Evolutionary conservation across 1,284 basidiomycete genomes (phyloP).

Genomic region (Neolentinus lepideus): DNA sequence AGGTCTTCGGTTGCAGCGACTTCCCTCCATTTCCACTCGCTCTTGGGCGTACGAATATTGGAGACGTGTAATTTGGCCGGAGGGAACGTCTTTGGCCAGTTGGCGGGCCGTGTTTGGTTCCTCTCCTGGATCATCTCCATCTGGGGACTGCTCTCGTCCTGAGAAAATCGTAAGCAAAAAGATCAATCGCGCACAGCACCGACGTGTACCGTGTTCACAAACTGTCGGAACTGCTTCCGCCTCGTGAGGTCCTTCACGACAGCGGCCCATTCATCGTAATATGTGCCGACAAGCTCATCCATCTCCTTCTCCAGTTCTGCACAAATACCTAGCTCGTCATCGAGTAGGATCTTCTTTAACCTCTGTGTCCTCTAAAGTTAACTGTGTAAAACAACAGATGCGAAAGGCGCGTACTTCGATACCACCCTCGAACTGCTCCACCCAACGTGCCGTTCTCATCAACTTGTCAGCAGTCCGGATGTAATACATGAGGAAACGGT

Average conservation of each 20-base stretch:
- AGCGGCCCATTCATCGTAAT: slow-evolving; percentile 66
- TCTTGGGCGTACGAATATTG: slow-evolving; percentile 33
- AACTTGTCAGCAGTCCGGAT: slow-evolving; percentile 67
- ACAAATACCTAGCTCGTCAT: slow-evolving; percentile 77
- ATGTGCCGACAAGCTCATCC: slow-evolving; percentile 59
- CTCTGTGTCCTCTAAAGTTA: slow-evolving; percentile 25
- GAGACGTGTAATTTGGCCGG: slow-evolving; percentile 37
- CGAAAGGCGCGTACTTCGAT: slow-evolving; percentile 37
- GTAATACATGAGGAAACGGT: slow-evolving; percentile 69
- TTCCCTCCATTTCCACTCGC: slow-evolving; percentile 54
- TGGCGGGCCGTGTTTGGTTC: slow-evolving; percentile 59
- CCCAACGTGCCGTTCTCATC: slow-evolving; percentile 70
- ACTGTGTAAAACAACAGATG: not conserved
- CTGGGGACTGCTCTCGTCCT: slow-evolving; percentile 41
- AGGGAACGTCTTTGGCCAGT: slow-evolving; percentile 59
- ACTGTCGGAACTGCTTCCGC: slow-evolving; percentile 58
- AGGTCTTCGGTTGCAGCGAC: slow-evolving; percentile 49
- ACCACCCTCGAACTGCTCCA: slow-evolving; percentile 67
- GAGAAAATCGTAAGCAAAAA: not conserved
- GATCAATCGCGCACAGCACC: slow-evolving; percentile 24
- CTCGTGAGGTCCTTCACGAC: slow-evolving; percentile 52
- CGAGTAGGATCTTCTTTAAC: slow-evolving; percentile 58
- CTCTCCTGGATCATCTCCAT: slow-evolving; percentile 57
- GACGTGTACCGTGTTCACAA: slow-evolving; percentile 49
- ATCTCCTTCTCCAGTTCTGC: slow-evolving; percentile 66